Conservation (phyloP, 176 grass and related monocot genomes). For the Aegilops sharonensis region DNA sequence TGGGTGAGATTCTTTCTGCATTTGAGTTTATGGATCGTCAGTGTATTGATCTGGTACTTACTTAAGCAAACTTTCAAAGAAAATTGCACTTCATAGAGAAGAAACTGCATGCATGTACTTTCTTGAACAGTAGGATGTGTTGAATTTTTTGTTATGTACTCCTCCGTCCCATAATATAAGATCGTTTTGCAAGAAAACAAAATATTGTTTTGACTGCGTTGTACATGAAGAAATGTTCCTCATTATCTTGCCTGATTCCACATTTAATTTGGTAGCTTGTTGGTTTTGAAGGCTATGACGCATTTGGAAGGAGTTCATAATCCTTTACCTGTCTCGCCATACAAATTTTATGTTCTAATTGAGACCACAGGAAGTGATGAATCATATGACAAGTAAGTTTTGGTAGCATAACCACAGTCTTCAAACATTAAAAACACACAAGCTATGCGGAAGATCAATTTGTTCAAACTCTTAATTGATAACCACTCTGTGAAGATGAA, state of each 20-base stretch:
- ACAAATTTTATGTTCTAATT: constrained; percentile 88
- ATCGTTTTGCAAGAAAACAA: neutral
- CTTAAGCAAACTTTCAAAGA: neutral
- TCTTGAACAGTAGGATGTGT: constrained; percentile 7
- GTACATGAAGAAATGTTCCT: constrained; percentile 14
- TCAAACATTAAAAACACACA: neutral
- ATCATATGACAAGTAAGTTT: constrained; percentile 82
- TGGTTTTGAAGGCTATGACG: constrained; percentile 65
- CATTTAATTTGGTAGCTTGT: constrained; percentile 33
- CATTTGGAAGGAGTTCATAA: constrained; percentile 89
- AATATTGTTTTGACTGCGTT: constrained; percentile 1
- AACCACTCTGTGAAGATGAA: neutral
- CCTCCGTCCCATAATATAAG: too few relatives aligned
- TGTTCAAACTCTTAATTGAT: neutral
- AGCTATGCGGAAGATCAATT: constrained; percentile 11
- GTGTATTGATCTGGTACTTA: constrained; percentile 85
- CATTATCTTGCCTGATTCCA: constrained; percentile 22
- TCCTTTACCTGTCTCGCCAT: constrained; percentile 60
- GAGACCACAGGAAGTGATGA: constrained; percentile 96
- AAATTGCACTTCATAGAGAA: neutral
- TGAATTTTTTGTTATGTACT: neutral
- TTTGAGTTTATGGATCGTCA: constrained; percentile 99
- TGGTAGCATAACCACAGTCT: neutral
- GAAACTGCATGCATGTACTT: neutral
- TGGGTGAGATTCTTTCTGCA: constrained; percentile 92